phyloP scores from a whole-genome alignment of 2,329 filamentous ascomycete genomes.

The Dactylella cylindrospora region DNA sequence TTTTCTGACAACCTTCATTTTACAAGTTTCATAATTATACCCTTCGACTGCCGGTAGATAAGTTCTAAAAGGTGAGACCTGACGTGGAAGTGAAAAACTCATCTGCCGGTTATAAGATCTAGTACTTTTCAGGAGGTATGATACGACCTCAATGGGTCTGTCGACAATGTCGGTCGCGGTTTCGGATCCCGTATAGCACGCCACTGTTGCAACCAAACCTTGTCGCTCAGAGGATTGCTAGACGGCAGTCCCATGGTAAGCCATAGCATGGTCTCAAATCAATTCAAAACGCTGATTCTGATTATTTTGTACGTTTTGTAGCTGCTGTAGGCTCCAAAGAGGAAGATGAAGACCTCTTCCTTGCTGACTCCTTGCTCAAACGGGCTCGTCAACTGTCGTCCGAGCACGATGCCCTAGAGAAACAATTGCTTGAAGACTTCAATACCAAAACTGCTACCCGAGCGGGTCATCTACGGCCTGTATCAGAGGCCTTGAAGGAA shows the following conservation, averaged over 20 bases:
- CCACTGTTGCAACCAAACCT: background rate
- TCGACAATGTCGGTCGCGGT: conserved; percentile 31
- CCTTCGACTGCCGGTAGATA: background rate
- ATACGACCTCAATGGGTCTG: conserved; percentile 44
- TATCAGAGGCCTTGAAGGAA: conserved; percentile 61
- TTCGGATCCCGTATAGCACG: conserved; percentile 1
- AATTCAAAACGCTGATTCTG: conserved; percentile 8
- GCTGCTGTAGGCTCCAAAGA: conserved; percentile 5
- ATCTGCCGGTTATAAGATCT: too few species aligned
- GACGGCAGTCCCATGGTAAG: conserved; percentile 29
- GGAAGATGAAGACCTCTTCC: conserved; percentile 17
- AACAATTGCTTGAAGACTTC: conserved; percentile 59
- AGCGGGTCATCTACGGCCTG: conserved; percentile 62
- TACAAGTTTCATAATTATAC: background rate
- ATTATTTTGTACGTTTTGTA: conserved; percentile 3
- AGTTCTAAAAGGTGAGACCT: background rate
- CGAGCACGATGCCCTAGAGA: conserved; percentile 62
- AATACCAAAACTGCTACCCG: conserved; percentile 62
- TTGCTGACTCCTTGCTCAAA: conserved; percentile 58
- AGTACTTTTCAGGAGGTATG: conserved; percentile 23
- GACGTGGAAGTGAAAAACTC: too few species aligned
- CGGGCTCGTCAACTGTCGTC: conserved; percentile 62
- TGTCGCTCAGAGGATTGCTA: conserved; percentile 12
- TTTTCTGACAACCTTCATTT: conserved; percentile 23
- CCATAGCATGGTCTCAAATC: background rate